Base-by-base conservation (phyloP, 495 filamentous ascomycete genomes). In the Immersiella caudata region DNA sequence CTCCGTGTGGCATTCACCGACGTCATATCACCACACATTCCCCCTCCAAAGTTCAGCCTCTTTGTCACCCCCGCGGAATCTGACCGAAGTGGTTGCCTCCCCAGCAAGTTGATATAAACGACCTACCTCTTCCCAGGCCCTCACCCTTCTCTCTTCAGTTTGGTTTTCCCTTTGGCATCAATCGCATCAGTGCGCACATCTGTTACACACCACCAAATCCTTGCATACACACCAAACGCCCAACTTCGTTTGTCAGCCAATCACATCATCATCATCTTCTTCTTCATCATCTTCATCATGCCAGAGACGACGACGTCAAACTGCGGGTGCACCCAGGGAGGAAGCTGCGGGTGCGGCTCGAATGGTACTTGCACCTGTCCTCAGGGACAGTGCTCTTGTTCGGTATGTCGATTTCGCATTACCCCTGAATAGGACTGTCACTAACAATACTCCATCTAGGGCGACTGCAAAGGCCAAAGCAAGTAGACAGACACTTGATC, bases 291-390 rank as follows among this genome's bases (percentile, higher is more conserved):
- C n/a, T n/a, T 40, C 27, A 61, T 1, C 33, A 61, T 22, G n/a
- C 27, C 27, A 61, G 27, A 61, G 7, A 14, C 27, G n/a, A 25
- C 24, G 4, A 33, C 29, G 5, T 14, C 40, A 12, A 46, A 14
- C 40, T 46, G 40, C 40, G 16, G 40, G 2, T 46, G 40, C 40
- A 46, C 40, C 9, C 2, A 4, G 5, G 9, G 11, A 4, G 40
- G 40, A 20, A 67, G 65, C 35, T 72, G 72, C 36, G 66, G 64
- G 0, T 74, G 70, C 56, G 21, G 54, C 24, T 27, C 26, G 0
- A 52, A 63, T 0, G 72, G 72, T 12, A 64, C 65, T 6, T 74
- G 72, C 62, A 66, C 12, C 58, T 74, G 72, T n/a, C 57, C 70
- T 14, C 5, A 57, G 60, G 72, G 72, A 0, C 40, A 70, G 52